Conservation (phyloP, 768 basidiomycete genomes). For the Tricholoma terreum region DNA sequence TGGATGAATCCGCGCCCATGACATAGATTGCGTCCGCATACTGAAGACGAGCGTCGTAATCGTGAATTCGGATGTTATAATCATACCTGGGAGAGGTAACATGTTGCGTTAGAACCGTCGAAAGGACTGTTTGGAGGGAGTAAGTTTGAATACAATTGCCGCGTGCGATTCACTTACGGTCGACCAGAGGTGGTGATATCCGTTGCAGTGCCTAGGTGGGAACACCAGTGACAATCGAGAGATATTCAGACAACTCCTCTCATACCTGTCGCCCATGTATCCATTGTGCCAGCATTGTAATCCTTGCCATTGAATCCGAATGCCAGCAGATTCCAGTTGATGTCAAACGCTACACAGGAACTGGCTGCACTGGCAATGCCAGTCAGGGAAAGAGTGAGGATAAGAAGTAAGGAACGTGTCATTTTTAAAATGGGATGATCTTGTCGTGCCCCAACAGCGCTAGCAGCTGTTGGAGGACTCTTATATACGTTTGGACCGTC, state of each 20-base stretch:
- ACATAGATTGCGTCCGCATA: constrained; percentile 87
- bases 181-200: constrained; percentile 74
- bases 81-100: constrained; percentile 67
- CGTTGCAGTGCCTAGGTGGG: constrained; percentile 44
- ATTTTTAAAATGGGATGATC: constrained; percentile 7
- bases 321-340: constrained; percentile 78
- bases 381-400: constrained; percentile 19
- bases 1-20: constrained; percentile 69
- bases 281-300: constrained; percentile 72
- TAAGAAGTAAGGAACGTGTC: constrained; percentile 12
- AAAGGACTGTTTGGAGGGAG: constrained; percentile 48
- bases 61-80: background rate
- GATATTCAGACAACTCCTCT: constrained; percentile 5
- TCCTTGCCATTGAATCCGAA: constrained; percentile 85
- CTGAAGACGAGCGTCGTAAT: constrained; percentile 31
- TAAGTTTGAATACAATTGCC: background rate
- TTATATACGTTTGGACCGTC: no score
- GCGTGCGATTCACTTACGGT: constrained; percentile 53
- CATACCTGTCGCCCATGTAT: constrained; percentile 57
- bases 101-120: constrained; percentile 58
- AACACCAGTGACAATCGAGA: background rate
- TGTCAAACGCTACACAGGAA: constrained; percentile 75
- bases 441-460: constrained; percentile 1
- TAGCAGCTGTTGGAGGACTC: constrained; percentile 1
- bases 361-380: constrained; percentile 17